Evolutionary conservation across 345 rosid species (phyloP), one percentile per base, ranked within the genome.

Genomic region (Ricinus communis): DNA sequence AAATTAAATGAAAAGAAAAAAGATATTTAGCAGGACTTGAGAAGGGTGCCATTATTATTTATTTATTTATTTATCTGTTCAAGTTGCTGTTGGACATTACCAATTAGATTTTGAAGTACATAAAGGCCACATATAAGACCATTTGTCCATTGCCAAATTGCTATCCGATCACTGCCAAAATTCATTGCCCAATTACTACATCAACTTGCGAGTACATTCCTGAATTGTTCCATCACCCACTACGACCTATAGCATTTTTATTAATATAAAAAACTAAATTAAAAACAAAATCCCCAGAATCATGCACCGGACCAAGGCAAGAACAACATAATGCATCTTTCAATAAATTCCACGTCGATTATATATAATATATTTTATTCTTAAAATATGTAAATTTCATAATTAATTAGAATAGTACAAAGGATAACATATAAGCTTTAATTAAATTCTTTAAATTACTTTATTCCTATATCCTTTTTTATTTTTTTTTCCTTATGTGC

Each of bases 281-380:
- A 33, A 33, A n/a, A n/a, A n/a, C n/a, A 61, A 36, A 5, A 5
- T 38, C 27, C 36, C 0, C 5, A 62, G 66, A 41, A 62, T 41
- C 51, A 62, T 62, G n/a, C 66, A 41, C 36, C 46, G 25, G 11
- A 60, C 66, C 12, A 31, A 62, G 49, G 50, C 28, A 62, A 62
- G 11, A n/a, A 6, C 38, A 40, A 40, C 30, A 62, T 22, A 3
- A 60, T 60, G 65, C 33, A 60, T 60, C 25, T 33, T 60, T 60
- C 7, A 45, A 22, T 5, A 62, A 38, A 21, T 38, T 62, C 50
- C 21, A 19, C 40, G 45, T 40, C 30, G 51, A 41, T 62, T 13
- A 13, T 21, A 2, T 38, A 19, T 6, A 33, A 33, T 33, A 33
- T 2, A 33, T 33, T 33, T 33, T 33, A n/a, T n/a, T n/a, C n/a